Evolutionary conservation across 2,329 filamentous ascomycete genomes (phyloP).

Genomic region (Ceratocystiopsis minuta): DNA sequence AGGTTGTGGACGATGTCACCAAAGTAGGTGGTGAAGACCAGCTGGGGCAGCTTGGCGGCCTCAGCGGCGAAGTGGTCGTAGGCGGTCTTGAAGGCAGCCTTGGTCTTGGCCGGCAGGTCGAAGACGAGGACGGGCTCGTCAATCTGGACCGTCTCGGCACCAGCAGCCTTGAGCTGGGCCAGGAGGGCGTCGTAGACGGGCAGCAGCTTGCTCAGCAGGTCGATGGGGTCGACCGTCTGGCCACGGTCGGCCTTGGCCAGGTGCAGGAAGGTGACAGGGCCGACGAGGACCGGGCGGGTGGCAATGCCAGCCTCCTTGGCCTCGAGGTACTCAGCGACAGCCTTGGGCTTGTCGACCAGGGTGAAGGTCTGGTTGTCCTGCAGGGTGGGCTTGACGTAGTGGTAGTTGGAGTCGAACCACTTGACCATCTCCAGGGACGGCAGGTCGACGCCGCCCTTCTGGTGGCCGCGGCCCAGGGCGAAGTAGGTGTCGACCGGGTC

Average conservation of each 20-base stretch:
- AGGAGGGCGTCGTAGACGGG: constrained; percentile 92
- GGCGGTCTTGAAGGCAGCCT: constrained; percentile 93
- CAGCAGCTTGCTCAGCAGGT: constrained; percentile 80
- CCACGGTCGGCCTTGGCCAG: constrained; percentile 97
- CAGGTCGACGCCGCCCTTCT: constrained; percentile 86
- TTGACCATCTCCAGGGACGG: constrained; percentile 98
- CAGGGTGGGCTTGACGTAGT: constrained; percentile 98
- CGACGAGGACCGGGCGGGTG: constrained; percentile 87
- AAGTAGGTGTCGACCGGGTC: constrained; percentile 92
- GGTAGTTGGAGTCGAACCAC: constrained; percentile 99
- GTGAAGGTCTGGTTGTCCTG: constrained; percentile 95
- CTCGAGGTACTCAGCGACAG: constrained; percentile 84
- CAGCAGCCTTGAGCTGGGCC: constrained; percentile 81
- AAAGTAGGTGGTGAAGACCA: constrained; percentile 94
- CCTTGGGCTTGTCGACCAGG: constrained; percentile 75
- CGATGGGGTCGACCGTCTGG: constrained; percentile 82
- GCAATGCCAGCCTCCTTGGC: constrained; percentile 90
- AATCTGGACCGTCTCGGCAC: constrained; percentile 92
- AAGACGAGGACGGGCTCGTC: constrained; percentile 96
- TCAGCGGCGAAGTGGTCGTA: constrained; percentile 75
- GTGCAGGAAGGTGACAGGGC: constrained; percentile 92
- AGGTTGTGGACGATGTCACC: constrained; percentile 99
- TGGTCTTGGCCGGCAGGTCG: constrained; percentile 75
- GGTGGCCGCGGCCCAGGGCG: constrained; percentile 97
- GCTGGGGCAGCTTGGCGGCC: constrained; percentile 65